These are phyloP conservation scores for Mycena galopus DNA, from an alignment of 768 basidiomycete species.

Conservation along the genomic window DNA sequence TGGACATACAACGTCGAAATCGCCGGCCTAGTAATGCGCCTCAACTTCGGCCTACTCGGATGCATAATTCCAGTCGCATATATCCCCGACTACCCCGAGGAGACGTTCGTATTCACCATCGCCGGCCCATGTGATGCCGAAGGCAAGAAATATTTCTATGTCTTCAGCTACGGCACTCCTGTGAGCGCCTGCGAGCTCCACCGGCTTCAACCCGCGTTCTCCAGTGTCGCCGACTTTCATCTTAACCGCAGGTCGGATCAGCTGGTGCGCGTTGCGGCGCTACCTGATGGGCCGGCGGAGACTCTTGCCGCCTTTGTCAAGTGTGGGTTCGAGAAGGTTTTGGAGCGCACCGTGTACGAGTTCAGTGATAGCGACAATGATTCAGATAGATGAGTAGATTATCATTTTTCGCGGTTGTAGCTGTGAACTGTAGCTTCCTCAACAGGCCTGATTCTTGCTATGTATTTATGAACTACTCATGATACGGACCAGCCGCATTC, in stretches of 20 bases:
- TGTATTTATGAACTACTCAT: too few species aligned
- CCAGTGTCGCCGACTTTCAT: neutral
- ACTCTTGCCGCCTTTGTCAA: neutral
- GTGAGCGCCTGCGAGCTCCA: neutral
- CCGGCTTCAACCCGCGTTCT: neutral
- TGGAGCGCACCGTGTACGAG: neutral
- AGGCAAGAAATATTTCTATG: neutral
- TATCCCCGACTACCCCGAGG: neutral
- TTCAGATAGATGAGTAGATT: neutral
- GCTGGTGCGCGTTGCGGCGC: neutral
- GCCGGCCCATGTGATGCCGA: neutral
- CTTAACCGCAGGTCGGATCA: neutral
- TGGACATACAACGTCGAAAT: neutral
- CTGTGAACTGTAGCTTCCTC: too few species aligned
- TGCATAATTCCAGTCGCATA: neutral
- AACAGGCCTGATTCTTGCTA: too few species aligned
- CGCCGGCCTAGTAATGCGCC: neutral
- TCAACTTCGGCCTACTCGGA: neutral
- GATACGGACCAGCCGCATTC: too few species aligned
- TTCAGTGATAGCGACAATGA: too few species aligned
- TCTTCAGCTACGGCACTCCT: neutral
- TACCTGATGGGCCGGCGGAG: neutral
- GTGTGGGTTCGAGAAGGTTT: neutral
- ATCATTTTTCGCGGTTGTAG: too few species aligned
- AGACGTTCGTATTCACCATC: neutral